Evolutionary conservation across 345 rosid species (phyloP), one percentile per base, ranked within the genome.

Genomic region (Geranium rotundifolium): DNA sequence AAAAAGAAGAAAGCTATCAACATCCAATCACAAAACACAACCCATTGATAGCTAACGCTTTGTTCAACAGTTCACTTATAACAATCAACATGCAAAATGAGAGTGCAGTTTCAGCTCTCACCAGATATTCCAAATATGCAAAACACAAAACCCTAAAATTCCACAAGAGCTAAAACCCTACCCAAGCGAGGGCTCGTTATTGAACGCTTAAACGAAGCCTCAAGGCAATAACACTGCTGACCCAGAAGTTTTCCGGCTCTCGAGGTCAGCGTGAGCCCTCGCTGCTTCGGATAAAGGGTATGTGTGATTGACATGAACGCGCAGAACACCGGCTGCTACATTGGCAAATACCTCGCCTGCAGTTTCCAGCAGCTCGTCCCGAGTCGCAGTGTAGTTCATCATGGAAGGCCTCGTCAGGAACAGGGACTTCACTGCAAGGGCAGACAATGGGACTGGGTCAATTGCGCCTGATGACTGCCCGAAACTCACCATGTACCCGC

Each of bases 391-490:
- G 81, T 88, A 90, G 8, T 74, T 88, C 89, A 89, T 79, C 66
- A 90, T 58, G 18, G 86, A 65, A 3, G 97, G 97, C 79, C 96
- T 83, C 0, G 95, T 88, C 76, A 93, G 75, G 84, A 80, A 93
- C 71, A 93, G 77, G 0, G 86, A 79, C 65, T 88, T 93, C 4
- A 90, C 67, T 5, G 77, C 84, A 6, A 90, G 83, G n/a, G 86
- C 90, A 20, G 96, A 75, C 62, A 90, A 58, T 30, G 92, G 87
- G 71, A 88, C 62, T 6, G 97, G 92, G 67, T 93, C 95, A 7
- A 81, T 87, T 13, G 67, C 12, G 27, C 99, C 97, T 0, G 99
- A 93, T 46, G 97, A 90, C 73, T 86, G 91, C 61, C 99, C 96
- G 55, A 82, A 90, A 65, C 84, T 79, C 77, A 93, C 96, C 96